A percentile compares a stretch with the other conserved stretches of the same genome.
phyloP scores from a whole-genome alignment of 2,329 filamentous ascomycete species.

The Sclerotinia borealis region DNA sequence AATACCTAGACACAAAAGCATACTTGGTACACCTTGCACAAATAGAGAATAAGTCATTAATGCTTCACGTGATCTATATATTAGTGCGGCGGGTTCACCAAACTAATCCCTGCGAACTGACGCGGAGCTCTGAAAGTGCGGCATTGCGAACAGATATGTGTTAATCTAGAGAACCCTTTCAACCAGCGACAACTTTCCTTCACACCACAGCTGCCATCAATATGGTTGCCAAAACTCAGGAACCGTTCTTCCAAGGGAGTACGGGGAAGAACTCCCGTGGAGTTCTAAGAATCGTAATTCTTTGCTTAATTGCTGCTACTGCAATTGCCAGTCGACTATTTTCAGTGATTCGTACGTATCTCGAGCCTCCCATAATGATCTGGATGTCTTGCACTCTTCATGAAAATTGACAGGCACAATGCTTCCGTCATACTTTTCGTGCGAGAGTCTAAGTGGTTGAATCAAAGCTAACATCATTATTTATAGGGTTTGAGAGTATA shows the following conservation, averaged over 20 bases:
- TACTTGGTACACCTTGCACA: background rate
- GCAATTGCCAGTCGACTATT: conserved; percentile 92
- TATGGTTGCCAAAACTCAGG: conserved; percentile 36
- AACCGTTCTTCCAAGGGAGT: conserved; percentile 63
- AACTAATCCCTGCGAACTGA: conserved; percentile 23
- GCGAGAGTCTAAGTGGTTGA: background rate
- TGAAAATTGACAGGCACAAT: background rate
- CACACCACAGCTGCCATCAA: conserved; percentile 27
- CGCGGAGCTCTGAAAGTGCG: conserved; percentile 22
- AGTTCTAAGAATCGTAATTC: conserved; percentile 81
- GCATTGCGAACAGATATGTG: conserved; percentile 26
- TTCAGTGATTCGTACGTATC: conserved; percentile 85
- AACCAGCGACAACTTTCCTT: conserved; percentile 25
- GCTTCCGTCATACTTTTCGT: background rate
- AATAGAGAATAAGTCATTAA: background rate
- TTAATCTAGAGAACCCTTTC: conserved; percentile 18
- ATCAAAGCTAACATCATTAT: conserved; percentile 22
- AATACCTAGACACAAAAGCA: background rate
- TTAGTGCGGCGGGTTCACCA: conserved; percentile 6
- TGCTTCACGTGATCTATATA: background rate
- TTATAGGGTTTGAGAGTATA: conserved; percentile 89
- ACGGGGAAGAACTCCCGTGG: conserved; percentile 77
- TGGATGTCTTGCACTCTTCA: background rate
- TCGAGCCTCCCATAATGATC: conserved; percentile 8
- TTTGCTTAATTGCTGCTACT: conserved; percentile 83